Percentiles rank a stretch among this genome's conserved stretches.
These are phyloP conservation scores for Multifurca ochricompacta DNA, from an alignment of 768 basidiomycete species.

Conservation along the genomic window DNA sequence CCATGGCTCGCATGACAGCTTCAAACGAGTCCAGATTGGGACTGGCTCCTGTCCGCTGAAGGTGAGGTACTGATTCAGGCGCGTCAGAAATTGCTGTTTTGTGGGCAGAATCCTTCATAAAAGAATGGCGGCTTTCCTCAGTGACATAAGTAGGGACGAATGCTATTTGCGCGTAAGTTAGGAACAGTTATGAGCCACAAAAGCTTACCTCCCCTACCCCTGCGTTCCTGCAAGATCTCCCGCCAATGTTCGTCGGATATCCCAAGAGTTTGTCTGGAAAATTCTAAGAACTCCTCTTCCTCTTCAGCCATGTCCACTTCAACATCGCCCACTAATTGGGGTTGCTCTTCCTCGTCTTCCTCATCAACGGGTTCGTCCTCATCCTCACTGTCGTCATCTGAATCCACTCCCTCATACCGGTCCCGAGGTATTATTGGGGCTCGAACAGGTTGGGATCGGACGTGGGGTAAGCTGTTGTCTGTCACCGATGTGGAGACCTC, in stretches of 20 bases:
- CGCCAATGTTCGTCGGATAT: constrained; percentile 85
- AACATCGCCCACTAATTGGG: constrained; percentile 73
- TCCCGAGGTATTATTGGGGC: constrained; percentile 76
- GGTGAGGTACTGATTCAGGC: constrained; percentile 1
- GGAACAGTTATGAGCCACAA: not conserved
- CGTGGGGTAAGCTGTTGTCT: not conserved
- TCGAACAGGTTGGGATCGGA: constrained; percentile 41
- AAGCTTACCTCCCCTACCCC: constrained; percentile 70
- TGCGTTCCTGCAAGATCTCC: constrained; percentile 74
- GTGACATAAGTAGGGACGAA: constrained; percentile 23
- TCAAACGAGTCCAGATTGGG: constrained; percentile 87
- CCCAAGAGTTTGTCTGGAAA: constrained; percentile 86
- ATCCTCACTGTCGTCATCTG: constrained; percentile 79
- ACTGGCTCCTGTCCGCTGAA: constrained; percentile 41
- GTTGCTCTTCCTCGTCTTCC: constrained; percentile 74
- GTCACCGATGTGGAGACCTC: not conserved
- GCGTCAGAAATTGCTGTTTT: not conserved
- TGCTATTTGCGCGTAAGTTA: constrained; percentile 13
- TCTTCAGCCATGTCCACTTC: constrained; percentile 92
- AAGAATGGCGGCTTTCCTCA: constrained; percentile 11
- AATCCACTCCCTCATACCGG: constrained; percentile 86
- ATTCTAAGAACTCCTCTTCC: constrained; percentile 90
- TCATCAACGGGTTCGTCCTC: constrained; percentile 45
- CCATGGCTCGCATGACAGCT: constrained; percentile 94
- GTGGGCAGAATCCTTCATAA: not conserved